Percentiles rank a stretch among this genome's conserved stretches.
Evolutionary conservation across 2,329 filamentous ascomycete species (phyloP).

Genomic region (Xylaria sp.): DNA sequence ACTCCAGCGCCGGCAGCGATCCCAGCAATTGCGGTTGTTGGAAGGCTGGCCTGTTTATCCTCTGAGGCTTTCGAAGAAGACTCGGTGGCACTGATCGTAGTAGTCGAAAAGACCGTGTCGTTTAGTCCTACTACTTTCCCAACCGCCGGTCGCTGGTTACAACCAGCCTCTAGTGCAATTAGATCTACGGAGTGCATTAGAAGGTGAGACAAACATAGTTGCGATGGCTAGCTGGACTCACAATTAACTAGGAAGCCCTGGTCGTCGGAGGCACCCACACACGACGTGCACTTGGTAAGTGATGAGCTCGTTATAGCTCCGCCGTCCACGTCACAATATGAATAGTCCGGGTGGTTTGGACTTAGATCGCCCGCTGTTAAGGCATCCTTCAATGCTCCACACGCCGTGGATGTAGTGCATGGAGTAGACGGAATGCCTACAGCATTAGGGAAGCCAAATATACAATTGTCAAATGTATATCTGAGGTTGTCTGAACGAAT

Average conservation of each 20-base stretch:
- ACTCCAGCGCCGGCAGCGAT: conserved; percentile 55
- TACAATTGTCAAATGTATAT: conserved; percentile 62
- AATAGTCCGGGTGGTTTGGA: conserved; percentile 52
- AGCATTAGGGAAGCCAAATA: conserved; percentile 63
- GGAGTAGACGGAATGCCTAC: conserved; percentile 57
- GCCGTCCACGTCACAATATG: conserved; percentile 58
- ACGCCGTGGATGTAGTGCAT: conserved; percentile 62
- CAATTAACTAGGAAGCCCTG: conserved; percentile 62
- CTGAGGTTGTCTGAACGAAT: conserved; percentile 60
- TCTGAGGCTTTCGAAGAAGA: conserved; percentile 42
- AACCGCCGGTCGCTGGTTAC: conserved; percentile 57
- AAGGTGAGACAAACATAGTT: not conserved
- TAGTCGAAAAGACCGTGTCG: conserved; percentile 57
- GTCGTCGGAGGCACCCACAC: conserved; percentile 55
- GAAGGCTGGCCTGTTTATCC: conserved; percentile 42
- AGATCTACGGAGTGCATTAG: conserved; percentile 53
- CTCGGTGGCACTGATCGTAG: conserved; percentile 50
- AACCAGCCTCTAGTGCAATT: conserved; percentile 62
- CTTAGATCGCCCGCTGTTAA: conserved; percentile 55
- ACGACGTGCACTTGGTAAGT: conserved; percentile 57
- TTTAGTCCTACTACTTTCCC: conserved; percentile 54
- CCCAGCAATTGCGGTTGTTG: conserved; percentile 56
- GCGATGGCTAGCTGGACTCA: conserved; percentile 46
- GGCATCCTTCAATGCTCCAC: conserved; percentile 56
- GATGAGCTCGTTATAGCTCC: conserved; percentile 50